phyloP scores from a whole-genome alignment of 495 filamentous ascomycete genomes.

The Penicilliopsis zonata region DNA sequence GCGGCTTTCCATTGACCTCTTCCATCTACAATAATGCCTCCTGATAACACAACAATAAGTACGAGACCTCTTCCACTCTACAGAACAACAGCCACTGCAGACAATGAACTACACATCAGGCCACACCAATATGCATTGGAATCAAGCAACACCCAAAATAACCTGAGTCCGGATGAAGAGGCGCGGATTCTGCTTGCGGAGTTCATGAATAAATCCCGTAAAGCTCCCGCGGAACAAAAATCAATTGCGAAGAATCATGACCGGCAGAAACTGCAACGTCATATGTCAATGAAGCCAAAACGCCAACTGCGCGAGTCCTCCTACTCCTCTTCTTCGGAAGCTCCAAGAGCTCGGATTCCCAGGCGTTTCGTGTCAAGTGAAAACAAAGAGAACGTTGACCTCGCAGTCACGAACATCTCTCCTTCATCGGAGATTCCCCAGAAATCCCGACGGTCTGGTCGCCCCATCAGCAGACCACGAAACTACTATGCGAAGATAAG shows the following conservation, averaged over 20 bases:
- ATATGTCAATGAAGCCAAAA: no score
- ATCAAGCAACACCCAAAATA: not conserved
- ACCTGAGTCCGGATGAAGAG: not conserved
- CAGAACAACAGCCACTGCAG: not conserved
- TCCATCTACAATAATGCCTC: no score
- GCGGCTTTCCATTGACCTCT: no score
- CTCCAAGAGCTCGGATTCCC: no score
- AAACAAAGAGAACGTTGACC: no score
- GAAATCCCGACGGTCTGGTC: not conserved
- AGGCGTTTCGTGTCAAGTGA: no score
- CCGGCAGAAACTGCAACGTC: not conserved
- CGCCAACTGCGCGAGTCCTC: no score
- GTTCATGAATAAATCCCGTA: not conserved
- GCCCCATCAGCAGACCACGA: not conserved
- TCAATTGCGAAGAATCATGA: not conserved
- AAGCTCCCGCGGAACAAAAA: not conserved
- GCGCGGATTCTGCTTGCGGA: constrained; percentile 3
- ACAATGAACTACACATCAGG: not conserved
- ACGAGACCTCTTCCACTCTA: no score
- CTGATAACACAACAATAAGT: no score
- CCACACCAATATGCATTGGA: not conserved
- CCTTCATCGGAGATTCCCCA: not conserved
- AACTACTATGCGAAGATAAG: not conserved
- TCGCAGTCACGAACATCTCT: no score
- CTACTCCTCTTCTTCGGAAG: no score